A percentile compares a stretch with the other conserved stretches of the same genome.
Conservation (phyloP, 148 eudicot genomes). For the Limonium bicolor region DNA sequence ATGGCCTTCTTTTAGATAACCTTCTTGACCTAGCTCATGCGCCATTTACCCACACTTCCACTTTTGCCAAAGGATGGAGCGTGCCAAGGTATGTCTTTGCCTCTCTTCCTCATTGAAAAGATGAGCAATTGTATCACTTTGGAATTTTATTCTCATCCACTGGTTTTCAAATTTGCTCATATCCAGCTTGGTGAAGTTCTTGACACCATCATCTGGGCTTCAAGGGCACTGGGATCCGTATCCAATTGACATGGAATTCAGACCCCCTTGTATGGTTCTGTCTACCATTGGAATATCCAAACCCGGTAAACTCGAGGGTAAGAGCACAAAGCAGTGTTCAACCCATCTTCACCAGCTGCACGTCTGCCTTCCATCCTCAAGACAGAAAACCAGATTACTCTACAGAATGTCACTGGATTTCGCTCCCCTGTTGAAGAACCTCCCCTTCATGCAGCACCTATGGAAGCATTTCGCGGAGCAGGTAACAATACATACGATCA, state of each 20-base stretch:
- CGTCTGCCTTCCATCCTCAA: slow-evolving; percentile 80
- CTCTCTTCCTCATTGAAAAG: background rate
- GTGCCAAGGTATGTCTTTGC: slow-evolving; percentile 52
- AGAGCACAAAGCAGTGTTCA: slow-evolving; percentile 66
- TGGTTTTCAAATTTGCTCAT: too few species aligned
- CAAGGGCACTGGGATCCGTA: slow-evolving; percentile 97
- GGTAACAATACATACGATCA: too few species aligned
- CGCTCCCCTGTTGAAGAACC: slow-evolving; percentile 65
- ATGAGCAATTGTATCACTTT: background rate
- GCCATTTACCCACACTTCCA: slow-evolving; percentile 88
- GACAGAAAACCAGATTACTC: slow-evolving; percentile 66
- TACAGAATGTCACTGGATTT: slow-evolving; percentile 97
- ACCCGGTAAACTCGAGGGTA: slow-evolving; percentile 90
- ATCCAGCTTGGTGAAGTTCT: slow-evolving; percentile 88
- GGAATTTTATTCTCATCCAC: too few species aligned
- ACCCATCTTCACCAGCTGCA: slow-evolving; percentile 98
- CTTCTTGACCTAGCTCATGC: slow-evolving; percentile 97
- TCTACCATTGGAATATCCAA: slow-evolving; percentile 97
- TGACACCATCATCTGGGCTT: slow-evolving; percentile 79
- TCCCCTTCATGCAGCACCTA: slow-evolving; percentile 69
- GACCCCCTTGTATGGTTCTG: slow-evolving; percentile 91
- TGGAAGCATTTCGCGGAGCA: slow-evolving; percentile 88
- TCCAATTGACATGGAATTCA: slow-evolving; percentile 94
- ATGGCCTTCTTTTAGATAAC: slow-evolving; percentile 86
- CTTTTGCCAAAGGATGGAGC: slow-evolving; percentile 96